These are phyloP conservation scores for Nigrospora osmanthi DNA, from an alignment of 2,329 filamentous ascomycete species.

Conservation along the genomic window DNA sequence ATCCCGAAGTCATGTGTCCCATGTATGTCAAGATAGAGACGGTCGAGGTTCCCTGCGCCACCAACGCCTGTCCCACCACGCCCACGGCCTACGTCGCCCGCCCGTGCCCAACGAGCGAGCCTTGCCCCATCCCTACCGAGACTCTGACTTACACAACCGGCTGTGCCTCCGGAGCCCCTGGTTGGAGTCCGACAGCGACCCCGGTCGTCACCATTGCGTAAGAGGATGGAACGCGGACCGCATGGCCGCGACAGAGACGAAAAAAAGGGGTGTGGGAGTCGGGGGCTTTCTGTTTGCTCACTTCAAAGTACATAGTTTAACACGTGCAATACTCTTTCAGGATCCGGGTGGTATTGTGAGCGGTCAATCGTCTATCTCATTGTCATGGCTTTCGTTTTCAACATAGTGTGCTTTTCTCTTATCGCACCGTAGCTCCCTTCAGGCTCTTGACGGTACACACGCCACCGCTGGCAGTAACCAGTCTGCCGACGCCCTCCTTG, in stretches of 20 bases:
- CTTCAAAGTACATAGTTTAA: too few relatives aligned
- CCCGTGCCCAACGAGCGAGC: slow-evolving; percentile 16
- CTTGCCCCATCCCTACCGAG: slow-evolving; percentile 16
- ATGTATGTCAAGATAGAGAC: slow-evolving; percentile 21
- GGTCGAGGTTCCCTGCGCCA: slow-evolving; percentile 24
- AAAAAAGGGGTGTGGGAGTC: too few relatives aligned
- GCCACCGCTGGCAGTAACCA: slow-evolving; percentile 72
- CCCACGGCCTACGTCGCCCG: slow-evolving; percentile 13
- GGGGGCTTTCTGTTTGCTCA: too few relatives aligned
- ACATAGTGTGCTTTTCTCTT: slow-evolving; percentile 17
- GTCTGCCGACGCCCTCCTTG: slow-evolving; percentile 57
- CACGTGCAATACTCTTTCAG: too few relatives aligned
- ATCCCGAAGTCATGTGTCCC: slow-evolving; percentile 16
- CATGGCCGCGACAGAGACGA: too few relatives aligned
- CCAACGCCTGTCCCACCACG: slow-evolving; percentile 29
- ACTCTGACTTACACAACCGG: slow-evolving; percentile 19
- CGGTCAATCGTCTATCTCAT: neutral
- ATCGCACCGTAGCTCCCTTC: slow-evolving; percentile 76
- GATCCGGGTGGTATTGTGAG: too few relatives aligned
- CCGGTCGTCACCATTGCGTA: too few relatives aligned
- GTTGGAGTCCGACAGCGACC: neutral
- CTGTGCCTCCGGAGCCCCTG: slow-evolving; percentile 5
- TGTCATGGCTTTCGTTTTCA: neutral
- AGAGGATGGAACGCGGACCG: too few relatives aligned
- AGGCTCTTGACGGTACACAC: slow-evolving; percentile 78